These are phyloP conservation scores for Elsinoe australis DNA, from an alignment of 2,329 filamentous ascomycete species.

Conservation along the genomic window DNA sequence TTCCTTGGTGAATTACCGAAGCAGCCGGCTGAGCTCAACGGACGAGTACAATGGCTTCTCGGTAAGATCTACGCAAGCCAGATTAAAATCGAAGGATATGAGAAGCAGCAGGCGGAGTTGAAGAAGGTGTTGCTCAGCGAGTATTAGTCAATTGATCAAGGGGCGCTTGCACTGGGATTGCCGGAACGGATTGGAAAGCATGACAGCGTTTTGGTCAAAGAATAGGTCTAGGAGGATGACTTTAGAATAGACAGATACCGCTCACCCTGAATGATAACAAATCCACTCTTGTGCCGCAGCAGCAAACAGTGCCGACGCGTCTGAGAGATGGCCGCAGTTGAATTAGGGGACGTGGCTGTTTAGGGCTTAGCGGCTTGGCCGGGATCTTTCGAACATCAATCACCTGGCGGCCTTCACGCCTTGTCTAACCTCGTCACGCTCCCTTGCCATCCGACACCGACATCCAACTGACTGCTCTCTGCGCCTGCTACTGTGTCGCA, in stretches of 20 bases:
- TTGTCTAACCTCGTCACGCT: too few species aligned
- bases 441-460: too few species aligned
- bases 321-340: too few species aligned
- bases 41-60: constrained; percentile 64
- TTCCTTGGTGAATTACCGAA: constrained; percentile 63
- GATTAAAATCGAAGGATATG: constrained; percentile 63
- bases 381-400: too few species aligned
- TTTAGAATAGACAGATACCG: not conserved
- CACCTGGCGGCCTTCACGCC: too few species aligned
- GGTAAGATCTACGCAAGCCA: constrained; percentile 67
- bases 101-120: constrained; percentile 61
- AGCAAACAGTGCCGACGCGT: too few species aligned
- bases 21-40: constrained; percentile 59
- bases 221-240: too few species aligned
- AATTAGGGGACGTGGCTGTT: too few species aligned
- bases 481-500: not conserved
- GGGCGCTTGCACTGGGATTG: not conserved
- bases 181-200: too few species aligned
- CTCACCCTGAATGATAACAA: not conserved
- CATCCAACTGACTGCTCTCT: too few species aligned
- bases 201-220: too few species aligned
- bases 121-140: constrained; percentile 62
- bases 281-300: not conserved
- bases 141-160: constrained; percentile 29
- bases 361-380: too few species aligned